Evolutionary conservation across 768 basidiomycete species (phyloP).

Genomic region (Podaxis carcinomalis): DNA sequence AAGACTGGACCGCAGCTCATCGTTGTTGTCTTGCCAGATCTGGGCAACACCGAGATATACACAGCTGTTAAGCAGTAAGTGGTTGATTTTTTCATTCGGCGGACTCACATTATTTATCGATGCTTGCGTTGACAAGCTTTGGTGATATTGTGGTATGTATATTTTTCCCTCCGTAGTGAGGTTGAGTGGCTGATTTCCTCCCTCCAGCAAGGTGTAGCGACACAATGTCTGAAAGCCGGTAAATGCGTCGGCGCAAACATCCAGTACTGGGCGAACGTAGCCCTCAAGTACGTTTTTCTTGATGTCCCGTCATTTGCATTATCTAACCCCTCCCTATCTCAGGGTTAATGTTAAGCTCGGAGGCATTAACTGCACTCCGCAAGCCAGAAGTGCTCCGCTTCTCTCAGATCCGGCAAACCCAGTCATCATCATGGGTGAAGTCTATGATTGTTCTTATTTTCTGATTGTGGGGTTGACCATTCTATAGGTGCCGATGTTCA

Average conservation of each 20-base stretch:
- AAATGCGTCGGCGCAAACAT: conserved; percentile 62
- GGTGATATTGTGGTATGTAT: conserved; percentile 44
- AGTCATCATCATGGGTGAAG: conserved; percentile 70
- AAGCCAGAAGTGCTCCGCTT: conserved; percentile 48
- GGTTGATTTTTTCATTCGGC: neutral
- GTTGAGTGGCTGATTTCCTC: neutral
- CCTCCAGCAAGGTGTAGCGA: conserved; percentile 65
- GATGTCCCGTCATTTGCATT: neutral
- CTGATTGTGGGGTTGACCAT: neutral
- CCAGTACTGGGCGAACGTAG: conserved; percentile 80
- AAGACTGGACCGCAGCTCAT: conserved; percentile 47
- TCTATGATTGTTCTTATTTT: neutral
- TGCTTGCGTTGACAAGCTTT: conserved; percentile 39
- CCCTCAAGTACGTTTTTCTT: conserved; percentile 54
- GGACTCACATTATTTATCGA: neutral
- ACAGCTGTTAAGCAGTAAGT: conserved; percentile 15
- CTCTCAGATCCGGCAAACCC: conserved; percentile 65
- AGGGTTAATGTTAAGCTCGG: conserved; percentile 83
- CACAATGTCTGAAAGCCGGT: conserved; percentile 65
- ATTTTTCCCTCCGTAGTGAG: neutral
- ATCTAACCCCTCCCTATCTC: neutral
- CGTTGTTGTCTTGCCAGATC: conserved; percentile 49
- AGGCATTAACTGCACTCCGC: conserved; percentile 74
- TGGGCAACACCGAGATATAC: conserved; percentile 10
- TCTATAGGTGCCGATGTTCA: conserved; percentile 68